These are phyloP conservation scores for Colletotrichum sp. DNA, from an alignment of 2,329 filamentous ascomycete species.

Conservation along the genomic window DNA sequence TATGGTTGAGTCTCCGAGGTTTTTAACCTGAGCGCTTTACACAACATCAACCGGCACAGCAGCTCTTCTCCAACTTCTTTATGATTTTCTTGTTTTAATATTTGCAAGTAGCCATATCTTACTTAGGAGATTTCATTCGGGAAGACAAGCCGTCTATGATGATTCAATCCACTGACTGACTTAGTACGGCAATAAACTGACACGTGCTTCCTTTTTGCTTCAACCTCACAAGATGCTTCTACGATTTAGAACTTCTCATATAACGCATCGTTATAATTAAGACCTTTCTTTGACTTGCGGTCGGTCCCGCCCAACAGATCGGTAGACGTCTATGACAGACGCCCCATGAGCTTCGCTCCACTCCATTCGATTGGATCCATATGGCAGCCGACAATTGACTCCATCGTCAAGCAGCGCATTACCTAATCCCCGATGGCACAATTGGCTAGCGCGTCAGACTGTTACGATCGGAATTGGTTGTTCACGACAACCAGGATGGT, in stretches of 20 bases:
- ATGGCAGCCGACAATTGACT: not conserved
- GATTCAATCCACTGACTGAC: not conserved
- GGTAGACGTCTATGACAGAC: not conserved
- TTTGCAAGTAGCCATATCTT: too few species aligned
- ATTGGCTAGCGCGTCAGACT: constrained; percentile 4
- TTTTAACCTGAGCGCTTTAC: too few species aligned
- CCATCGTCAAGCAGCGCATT: not conserved
- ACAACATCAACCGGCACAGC: too few species aligned
- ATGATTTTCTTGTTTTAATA: too few species aligned
- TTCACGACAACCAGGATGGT: not conserved
- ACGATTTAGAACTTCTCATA: not conserved
- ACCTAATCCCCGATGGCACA: not conserved
- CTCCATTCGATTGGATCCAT: not conserved
- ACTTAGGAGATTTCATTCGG: too few species aligned
- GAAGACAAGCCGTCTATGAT: not conserved
- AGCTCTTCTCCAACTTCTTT: too few species aligned
- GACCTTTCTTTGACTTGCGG: not conserved
- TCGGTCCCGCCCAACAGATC: not conserved
- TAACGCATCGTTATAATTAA: not conserved
- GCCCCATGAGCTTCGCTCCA: not conserved
- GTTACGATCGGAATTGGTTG: not conserved
- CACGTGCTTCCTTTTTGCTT: not conserved
- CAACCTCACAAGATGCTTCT: rapidly evolving
- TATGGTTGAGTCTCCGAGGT: too few species aligned
- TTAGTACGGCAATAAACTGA: not conserved